Conservation (phyloP, 2,329 filamentous ascomycete species). For the Beauveria sp. region DNA sequence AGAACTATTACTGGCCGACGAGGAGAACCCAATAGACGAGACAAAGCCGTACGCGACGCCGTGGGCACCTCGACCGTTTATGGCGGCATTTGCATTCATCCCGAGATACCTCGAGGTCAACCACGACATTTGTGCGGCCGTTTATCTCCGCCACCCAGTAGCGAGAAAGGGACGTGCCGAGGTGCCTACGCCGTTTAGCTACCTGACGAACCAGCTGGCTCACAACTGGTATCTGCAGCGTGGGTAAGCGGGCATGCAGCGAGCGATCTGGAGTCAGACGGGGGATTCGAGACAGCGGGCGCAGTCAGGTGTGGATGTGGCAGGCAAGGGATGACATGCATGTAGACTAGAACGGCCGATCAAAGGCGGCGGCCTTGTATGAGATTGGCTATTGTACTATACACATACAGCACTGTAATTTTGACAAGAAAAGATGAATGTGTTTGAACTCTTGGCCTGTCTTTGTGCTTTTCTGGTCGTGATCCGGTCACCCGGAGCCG, state of each 20-base stretch:
- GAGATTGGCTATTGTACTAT: slow-evolving; percentile 8
- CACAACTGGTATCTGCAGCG: slow-evolving; percentile 92
- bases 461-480: too few species aligned
- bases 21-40: slow-evolving; percentile 68
- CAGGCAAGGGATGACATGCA: background rate
- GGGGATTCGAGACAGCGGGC: background rate
- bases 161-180: slow-evolving; percentile 73
- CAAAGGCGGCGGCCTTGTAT: background rate
- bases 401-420: slow-evolving; percentile 5
- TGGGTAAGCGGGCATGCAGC: slow-evolving; percentile 42
- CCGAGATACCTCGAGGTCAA: slow-evolving; percentile 95
- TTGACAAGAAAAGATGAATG: too few species aligned
- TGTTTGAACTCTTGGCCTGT: too few species aligned
- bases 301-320: background rate
- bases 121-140: slow-evolving; percentile 90
- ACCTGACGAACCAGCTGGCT: slow-evolving; percentile 66
- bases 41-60: slow-evolving; percentile 83
- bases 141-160: slow-evolving; percentile 91
- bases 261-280: background rate
- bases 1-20: slow-evolving; percentile 52
- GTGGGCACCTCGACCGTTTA: slow-evolving; percentile 79
- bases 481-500: too few species aligned
- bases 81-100: slow-evolving; percentile 91
- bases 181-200: slow-evolving; percentile 74
- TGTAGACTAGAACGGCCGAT: slow-evolving; percentile 6